Evolutionary conservation across 23 red algal genomes (phyloP).

Genomic region (Gracilariopsis chorda): DNA sequence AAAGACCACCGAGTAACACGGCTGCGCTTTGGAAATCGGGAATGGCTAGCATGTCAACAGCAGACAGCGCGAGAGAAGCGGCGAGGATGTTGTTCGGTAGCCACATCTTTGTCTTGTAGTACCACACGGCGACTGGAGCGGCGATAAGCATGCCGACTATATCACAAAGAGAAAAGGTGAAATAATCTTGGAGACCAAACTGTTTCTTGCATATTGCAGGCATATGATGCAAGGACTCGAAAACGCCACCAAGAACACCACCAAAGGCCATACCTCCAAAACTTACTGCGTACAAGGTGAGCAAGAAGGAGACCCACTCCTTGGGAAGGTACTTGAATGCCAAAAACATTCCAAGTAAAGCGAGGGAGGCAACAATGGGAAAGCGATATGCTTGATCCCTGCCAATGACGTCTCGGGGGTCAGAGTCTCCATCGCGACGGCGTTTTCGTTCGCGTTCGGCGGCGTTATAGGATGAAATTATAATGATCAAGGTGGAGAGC

Average conservation of each 20-base stretch:
- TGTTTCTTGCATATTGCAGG: slow-evolving; percentile 21
- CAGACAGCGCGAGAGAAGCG: slow-evolving; percentile 59
- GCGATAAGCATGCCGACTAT: slow-evolving; percentile 44
- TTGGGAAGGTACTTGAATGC: slow-evolving; percentile 92
- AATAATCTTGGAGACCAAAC: slow-evolving; percentile 31
- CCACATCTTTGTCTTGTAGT: slow-evolving; percentile 49
- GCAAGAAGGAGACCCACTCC: slow-evolving; percentile 55
- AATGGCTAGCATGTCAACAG: slow-evolving; percentile 84
- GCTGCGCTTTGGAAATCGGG: slow-evolving; percentile 75
- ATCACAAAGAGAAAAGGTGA: slow-evolving; percentile 30
- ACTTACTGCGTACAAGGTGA: slow-evolving; percentile 60
- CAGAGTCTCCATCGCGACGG: slow-evolving; percentile 33
- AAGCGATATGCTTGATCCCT: slow-evolving; percentile 75
- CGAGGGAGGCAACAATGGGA: slow-evolving; percentile 77
- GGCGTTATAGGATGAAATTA: slow-evolving; percentile 48
- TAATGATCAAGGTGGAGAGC: slow-evolving; percentile 43
- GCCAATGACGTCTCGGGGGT: slow-evolving; percentile 81
- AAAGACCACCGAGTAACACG: slow-evolving; percentile 76
- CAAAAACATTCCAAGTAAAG: slow-evolving; percentile 81
- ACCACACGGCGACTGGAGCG: slow-evolving; percentile 37
- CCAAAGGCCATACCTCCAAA: slow-evolving; percentile 56
- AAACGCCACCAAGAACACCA: slow-evolving; percentile 7
- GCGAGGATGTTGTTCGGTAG: slow-evolving; percentile 89
- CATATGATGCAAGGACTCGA: background rate
- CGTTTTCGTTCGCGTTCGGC: slow-evolving; percentile 38